Percentiles rank a stretch among this genome's conserved stretches.
phyloP scores from a whole-genome alignment of 2,329 filamentous ascomycete genomes.

The Dactylonectria macrodidyma region DNA sequence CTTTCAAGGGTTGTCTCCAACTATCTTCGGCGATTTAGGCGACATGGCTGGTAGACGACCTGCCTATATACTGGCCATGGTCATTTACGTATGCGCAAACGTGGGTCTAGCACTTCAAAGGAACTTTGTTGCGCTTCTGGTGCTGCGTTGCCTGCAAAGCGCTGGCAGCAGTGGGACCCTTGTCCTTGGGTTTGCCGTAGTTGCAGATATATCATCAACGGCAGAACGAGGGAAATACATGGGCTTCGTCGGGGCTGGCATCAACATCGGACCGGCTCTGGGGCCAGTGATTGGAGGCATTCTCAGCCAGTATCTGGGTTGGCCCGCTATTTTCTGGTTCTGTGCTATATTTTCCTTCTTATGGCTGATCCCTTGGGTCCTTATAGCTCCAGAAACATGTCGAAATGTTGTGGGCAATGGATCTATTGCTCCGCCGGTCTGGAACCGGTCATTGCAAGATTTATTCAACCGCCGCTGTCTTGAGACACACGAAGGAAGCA shows the following conservation, averaged over 20 bases:
- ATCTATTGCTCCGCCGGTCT: conserved; percentile 69
- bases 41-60: conserved; percentile 74
- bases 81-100: conserved; percentile 71
- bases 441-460: conserved; percentile 72
- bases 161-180: conserved; percentile 77
- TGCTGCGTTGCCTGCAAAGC: conserved; percentile 75
- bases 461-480: conserved; percentile 58
- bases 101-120: conserved; percentile 72
- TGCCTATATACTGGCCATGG: conserved; percentile 71
- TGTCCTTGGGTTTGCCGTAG: conserved; percentile 79
- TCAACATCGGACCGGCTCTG: conserved; percentile 69
- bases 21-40: conserved; percentile 73
- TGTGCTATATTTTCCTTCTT: conserved; percentile 67
- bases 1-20: conserved; percentile 74
- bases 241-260: conserved; percentile 73
- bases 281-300: conserved; percentile 76
- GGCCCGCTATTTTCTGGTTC: conserved; percentile 81
- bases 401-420: conserved; percentile 74
- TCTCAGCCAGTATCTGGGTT: conserved; percentile 74
- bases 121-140: conserved; percentile 70
- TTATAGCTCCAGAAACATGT: conserved; percentile 73
- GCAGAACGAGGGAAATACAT: conserved; percentile 82
- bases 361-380: conserved; percentile 67
- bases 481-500: conserved; percentile 52
- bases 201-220: conserved; percentile 79